These are phyloP conservation scores for Colletotrichum agaves DNA, from an alignment of 2,329 filamentous ascomycete species.

Conservation along the genomic window DNA sequence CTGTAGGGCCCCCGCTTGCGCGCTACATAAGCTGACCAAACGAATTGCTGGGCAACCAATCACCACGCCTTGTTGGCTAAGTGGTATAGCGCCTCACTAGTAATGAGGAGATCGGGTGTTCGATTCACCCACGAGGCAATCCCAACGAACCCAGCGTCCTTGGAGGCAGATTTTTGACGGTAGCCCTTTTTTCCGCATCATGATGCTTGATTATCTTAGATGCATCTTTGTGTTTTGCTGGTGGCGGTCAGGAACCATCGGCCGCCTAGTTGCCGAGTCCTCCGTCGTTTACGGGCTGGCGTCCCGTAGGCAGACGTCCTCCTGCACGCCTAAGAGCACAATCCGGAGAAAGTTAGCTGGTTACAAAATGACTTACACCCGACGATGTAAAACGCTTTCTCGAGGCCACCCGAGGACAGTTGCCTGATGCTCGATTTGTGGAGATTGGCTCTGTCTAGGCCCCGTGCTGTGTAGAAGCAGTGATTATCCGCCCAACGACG, in stretches of 20 bases:
- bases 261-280: not conserved
- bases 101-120: constrained; percentile 34
- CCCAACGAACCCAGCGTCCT: fast-evolving
- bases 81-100: constrained; percentile 36
- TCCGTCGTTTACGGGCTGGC: not conserved
- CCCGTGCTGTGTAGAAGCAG: not conserved
- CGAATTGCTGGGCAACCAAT: fast-evolving
- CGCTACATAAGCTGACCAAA: not conserved
- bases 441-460: not conserved
- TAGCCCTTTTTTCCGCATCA: not conserved
- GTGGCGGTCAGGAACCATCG: no score
- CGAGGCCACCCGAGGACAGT: not conserved
- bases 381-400: not conserved
- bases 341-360: not conserved
- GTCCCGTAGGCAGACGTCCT: not conserved
- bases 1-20: no score
- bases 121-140: constrained; percentile 32
- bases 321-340: not conserved
- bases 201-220: not conserved
- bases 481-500: no score
- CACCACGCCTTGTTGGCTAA: constrained; percentile 25
- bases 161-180: not conserved
- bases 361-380: not conserved
- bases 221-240: no score
- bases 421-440: not conserved